Percentiles rank a stretch among this genome's conserved stretches.
phyloP scores from a whole-genome alignment of 805 yeast genomes.

The Kuraishia borneana region DNA sequence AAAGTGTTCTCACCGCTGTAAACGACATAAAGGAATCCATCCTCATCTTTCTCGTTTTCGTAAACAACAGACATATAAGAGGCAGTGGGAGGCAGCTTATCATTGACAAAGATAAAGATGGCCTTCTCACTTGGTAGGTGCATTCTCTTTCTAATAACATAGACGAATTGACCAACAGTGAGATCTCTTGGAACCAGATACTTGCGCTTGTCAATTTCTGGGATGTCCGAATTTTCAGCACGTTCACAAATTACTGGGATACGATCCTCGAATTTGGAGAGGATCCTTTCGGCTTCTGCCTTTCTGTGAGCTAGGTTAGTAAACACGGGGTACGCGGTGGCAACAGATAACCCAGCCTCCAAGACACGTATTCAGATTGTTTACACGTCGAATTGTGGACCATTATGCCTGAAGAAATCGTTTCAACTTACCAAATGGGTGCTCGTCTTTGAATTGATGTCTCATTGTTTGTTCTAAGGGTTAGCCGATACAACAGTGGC shows the following conservation, averaged over 20 bases:
- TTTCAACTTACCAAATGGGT: slow-evolving; percentile 68
- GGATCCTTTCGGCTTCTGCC: slow-evolving; percentile 87
- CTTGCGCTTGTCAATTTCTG: slow-evolving; percentile 94
- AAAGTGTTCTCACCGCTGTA: slow-evolving; percentile 98
- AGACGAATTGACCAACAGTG: slow-evolving; percentile 96
- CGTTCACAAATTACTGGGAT: slow-evolving; percentile 97
- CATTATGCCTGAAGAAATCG: not conserved
- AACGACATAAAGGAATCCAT: slow-evolving; percentile 91
- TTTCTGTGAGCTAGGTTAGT: slow-evolving; percentile 65
- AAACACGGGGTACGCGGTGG: slow-evolving; percentile 1
- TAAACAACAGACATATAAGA: slow-evolving; percentile 92
- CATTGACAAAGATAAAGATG: slow-evolving; percentile 92
- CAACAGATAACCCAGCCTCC: not conserved
- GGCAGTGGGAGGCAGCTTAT: slow-evolving; percentile 95
- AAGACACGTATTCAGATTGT: not conserved
- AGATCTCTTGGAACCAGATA: slow-evolving; percentile 93
- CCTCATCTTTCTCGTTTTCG: slow-evolving; percentile 95
- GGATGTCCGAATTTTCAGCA: slow-evolving; percentile 92
- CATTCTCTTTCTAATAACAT: slow-evolving; percentile 93
- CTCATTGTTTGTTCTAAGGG: too few relatives aligned
- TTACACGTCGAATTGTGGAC: not conserved
- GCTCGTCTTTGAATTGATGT: slow-evolving; percentile 91
- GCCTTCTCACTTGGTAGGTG: slow-evolving; percentile 96
- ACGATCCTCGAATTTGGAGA: slow-evolving; percentile 80
- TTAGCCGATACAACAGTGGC: too few relatives aligned